Evolutionary conservation across 2,329 filamentous ascomycete species (phyloP), one percentile per base, ranked within the genome.

Genomic region (Plenodomus tracheiphilus): DNA sequence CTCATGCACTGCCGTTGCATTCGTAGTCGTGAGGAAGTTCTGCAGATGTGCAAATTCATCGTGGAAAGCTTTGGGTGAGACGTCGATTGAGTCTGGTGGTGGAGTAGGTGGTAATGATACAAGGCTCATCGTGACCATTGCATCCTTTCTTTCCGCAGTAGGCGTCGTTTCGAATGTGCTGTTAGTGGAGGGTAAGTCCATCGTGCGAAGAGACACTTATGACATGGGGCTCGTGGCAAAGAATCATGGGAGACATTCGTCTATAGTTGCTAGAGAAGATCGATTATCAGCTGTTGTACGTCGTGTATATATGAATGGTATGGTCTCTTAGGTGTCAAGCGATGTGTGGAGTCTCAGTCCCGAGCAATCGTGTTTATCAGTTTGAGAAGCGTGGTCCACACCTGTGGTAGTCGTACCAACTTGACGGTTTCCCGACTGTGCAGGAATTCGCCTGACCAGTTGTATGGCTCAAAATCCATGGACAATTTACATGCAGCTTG

Each of bases 61-160:
- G 20, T 25, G 37, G 4, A 45, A 37, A 19, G 45, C 20, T 19
- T 38, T 38, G 6, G 13, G 11, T 38, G 37, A 10, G 13, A n/a
- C 32, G 41, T 34, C 25, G 41, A 49, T 2, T 41, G 18, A 40
- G 21, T 52, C 45, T 20, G 49, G 30, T 3, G 45, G 45, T 32
- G 45, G 49, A 42, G 49, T 48, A 25, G 41, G 41, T 19, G 49
- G 49, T 9, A 52, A 38, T 39, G 37, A 44, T n/a, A 41, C 32
- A 7, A 28, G 25, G 32, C 37, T 41, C 0, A 51, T 32, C 17
- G 41, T 47, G 13, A 51, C 25, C 28, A 37, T 41, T 22, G 40
- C 38, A 17, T 52, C 42, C 20, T 48, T 48, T 17, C 39, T 39
- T 1, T 39, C 16, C 15, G 28, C 25, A 2, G 25, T 15, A 35